Evolutionary conservation across 1,139 yeast species (phyloP).

Genomic region (Meyerozyma smithsonii): DNA sequence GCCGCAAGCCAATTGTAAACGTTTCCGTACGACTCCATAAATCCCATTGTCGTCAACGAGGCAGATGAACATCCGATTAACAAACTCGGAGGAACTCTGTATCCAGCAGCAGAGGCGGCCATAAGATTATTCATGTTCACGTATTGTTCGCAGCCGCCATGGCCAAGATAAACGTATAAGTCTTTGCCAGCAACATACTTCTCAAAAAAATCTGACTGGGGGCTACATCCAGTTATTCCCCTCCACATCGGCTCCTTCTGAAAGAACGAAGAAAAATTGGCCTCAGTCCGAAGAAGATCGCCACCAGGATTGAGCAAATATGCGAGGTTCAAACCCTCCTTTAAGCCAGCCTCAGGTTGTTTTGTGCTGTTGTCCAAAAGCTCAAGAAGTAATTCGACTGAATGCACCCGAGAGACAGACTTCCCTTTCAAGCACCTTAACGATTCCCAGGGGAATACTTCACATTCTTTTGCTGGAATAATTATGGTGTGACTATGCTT

Average conservation of each 20-base stretch:
- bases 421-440: slow-evolving; percentile 47
- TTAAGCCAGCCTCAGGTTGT: slow-evolving; percentile 12
- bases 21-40: slow-evolving; percentile 72
- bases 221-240: slow-evolving; percentile 51
- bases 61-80: slow-evolving; percentile 95
- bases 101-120: slow-evolving; percentile 15
- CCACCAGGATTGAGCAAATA: slow-evolving; percentile 80
- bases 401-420: slow-evolving; percentile 76
- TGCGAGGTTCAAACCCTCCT: slow-evolving; percentile 30
- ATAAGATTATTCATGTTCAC: slow-evolving; percentile 36
- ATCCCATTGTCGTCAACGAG: slow-evolving; percentile 51
- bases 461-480: slow-evolving; percentile 61
- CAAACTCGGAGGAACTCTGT: slow-evolving; percentile 59
- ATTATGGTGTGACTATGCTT: slow-evolving; percentile 55
- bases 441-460: slow-evolving; percentile 85
- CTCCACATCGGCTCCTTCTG: slow-evolving; percentile 38
- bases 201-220: slow-evolving; percentile 45
- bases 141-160: slow-evolving; percentile 92
- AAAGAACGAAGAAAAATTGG: slow-evolving; percentile 48
- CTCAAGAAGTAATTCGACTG: slow-evolving; percentile 45
- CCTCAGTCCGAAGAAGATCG: slow-evolving; percentile 68
- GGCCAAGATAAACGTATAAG: slow-evolving; percentile 82
- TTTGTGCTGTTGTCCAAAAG: slow-evolving; percentile 23
- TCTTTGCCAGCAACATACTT: slow-evolving; percentile 21
- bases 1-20: slow-evolving; percentile 70